Evolutionary conservation across 148 eudicot species (phyloP).

Genomic region (Polygonum aviculare): DNA sequence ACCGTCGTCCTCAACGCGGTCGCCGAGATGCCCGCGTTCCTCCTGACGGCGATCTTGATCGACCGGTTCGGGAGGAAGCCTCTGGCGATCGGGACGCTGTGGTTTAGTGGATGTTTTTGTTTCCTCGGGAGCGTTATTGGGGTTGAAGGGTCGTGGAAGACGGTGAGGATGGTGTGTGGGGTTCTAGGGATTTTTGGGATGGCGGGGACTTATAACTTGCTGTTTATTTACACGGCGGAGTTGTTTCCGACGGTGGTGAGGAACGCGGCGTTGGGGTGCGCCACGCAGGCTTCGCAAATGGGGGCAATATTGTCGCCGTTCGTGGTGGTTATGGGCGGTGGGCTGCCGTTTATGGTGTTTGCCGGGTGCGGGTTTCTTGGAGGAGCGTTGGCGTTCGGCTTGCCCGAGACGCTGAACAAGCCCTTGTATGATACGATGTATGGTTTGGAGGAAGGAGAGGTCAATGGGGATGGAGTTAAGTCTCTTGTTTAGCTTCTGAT

Average conservation of each 20-base stretch:
- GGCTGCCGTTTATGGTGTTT: constrained; percentile 53
- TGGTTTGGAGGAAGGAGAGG: constrained; percentile 68
- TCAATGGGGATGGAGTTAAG: not conserved
- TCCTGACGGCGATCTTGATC: constrained; percentile 52
- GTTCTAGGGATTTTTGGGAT: constrained; percentile 77
- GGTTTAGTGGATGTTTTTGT: constrained; percentile 79
- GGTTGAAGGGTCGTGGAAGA: constrained; percentile 41
- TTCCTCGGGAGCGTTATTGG: constrained; percentile 40
- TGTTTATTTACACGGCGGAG: constrained; percentile 73
- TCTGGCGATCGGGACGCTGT: constrained; percentile 55
- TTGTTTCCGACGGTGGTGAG: constrained; percentile 91
- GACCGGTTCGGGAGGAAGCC: constrained; percentile 73
- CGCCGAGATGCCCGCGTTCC: constrained; percentile 79
- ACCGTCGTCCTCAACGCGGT: constrained; percentile 60
- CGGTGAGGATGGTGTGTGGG: constrained; percentile 55
- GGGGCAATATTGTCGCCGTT: constrained; percentile 86
- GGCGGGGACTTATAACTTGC: constrained; percentile 77
- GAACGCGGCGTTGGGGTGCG: constrained; percentile 73
- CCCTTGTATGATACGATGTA: constrained; percentile 83
- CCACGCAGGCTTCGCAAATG: constrained; percentile 77
- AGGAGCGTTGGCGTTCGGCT: constrained; percentile 44
- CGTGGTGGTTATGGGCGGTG: constrained; percentile 64
- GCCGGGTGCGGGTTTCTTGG: constrained; percentile 60
- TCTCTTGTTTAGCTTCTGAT: not conserved
- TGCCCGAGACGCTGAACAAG: constrained; percentile 74